Base-by-base conservation (phyloP, 805 yeast genomes). In the Vanderwaltozyma polyspora region DNA sequence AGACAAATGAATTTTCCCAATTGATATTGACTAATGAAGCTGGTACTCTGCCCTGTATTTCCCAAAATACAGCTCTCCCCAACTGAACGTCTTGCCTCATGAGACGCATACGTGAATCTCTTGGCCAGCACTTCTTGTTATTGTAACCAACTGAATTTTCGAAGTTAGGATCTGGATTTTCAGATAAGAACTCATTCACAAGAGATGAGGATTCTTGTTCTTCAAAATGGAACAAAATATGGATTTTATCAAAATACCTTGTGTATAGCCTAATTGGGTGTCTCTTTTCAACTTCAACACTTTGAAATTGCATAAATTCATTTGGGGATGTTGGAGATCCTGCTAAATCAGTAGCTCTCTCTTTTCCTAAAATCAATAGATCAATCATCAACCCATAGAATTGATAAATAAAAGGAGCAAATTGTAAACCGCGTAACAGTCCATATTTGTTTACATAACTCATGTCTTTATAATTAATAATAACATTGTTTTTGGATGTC, bases 41-140 rank as follows among this genome's bases (percentile, higher is more conserved):
- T 0, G 98, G 97, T 25, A 91, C 57, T 25, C 97, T 67, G 13
- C 80, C 76, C 27, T 75, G 67, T 24, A 91, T 60, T 55, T 91
- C 96, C 95, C 95, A 85, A 52, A 80, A 84, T 0, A 78, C 80
- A 1, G 97, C 96, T 37, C 91, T 66, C 2, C 97, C 98, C 5
- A 91, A 64, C 44, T 85, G 82, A 4, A 89, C 96, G 60, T 91
- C 98, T 38, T 77, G 79, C 29, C 95, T 68, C 76, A 87, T 77
- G 32, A 91, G 60, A 44, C 85, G 72, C 97, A 91, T 91, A 39
- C 96, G 71, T 15, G 78, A 64, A 52, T 91, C 97, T 29, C 82
- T 64, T 3, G 98, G 95, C 99, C 99, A 91, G 52, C 96, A 86
- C 33, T 76, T 76, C 45, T 81, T 80, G 45, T 85, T 89, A 49